Conservation (phyloP, 1,139 yeast species). For the Meyerozyma smithsonii region DNA sequence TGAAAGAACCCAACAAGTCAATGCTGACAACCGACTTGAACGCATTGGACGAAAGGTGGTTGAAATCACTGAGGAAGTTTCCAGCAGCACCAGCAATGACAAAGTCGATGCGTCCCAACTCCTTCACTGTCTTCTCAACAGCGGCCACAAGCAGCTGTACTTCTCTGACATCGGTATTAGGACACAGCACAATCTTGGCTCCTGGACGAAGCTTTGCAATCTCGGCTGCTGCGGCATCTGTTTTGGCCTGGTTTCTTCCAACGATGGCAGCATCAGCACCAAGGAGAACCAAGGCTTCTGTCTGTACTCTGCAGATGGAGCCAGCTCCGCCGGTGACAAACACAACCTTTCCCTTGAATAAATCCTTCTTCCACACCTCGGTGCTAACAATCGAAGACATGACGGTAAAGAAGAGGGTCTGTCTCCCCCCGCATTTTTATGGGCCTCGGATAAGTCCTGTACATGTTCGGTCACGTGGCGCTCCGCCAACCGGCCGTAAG, state of each 20-base stretch:
- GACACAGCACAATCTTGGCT: conserved; percentile 18
- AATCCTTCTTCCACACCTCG: conserved; percentile 12
- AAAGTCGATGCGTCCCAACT: conserved; percentile 23
- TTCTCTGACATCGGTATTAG: conserved; percentile 20
- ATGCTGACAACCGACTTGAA: conserved; percentile 21
- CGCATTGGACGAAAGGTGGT: conserved; percentile 23
- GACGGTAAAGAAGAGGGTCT: no score
- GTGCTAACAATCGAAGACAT: not conserved
- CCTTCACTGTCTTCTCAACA: conserved; percentile 18
- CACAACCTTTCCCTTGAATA: conserved; percentile 15
- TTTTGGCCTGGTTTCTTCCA: conserved; percentile 21
- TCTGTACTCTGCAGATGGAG: conserved; percentile 22
- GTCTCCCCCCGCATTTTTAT: conserved; percentile 1
- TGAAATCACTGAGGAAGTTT: conserved; percentile 23
- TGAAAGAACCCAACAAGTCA: conserved; percentile 14
- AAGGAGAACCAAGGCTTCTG: conserved; percentile 23
- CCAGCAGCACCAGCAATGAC: conserved; percentile 29
- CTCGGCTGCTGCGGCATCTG: conserved; percentile 15
- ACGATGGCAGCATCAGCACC: conserved; percentile 25
- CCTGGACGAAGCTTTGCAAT: conserved; percentile 16
- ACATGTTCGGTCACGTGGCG: not conserved
- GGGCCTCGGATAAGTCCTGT: not conserved
- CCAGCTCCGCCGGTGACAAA: conserved; percentile 28
- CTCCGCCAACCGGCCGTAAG: not conserved
- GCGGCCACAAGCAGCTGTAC: conserved; percentile 17